phyloP scores from a whole-genome alignment of 2,329 filamentous ascomycete genomes.

The Curvularia spicifera region DNA sequence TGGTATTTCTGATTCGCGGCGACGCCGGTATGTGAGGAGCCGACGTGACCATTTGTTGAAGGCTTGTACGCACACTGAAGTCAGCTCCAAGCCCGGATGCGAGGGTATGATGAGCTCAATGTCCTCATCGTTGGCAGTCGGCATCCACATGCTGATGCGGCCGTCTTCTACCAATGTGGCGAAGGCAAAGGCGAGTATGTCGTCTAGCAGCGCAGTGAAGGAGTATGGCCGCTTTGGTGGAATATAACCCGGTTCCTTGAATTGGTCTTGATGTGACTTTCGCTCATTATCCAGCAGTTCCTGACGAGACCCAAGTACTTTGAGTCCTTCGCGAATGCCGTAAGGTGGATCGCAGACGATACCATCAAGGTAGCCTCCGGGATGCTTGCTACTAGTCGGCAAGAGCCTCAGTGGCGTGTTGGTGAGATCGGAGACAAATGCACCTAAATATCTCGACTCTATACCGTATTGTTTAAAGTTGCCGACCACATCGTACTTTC shows the following conservation, averaged over 20 bases:
- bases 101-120: constrained; percentile 77
- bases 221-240: constrained; percentile 92
- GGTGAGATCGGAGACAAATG: constrained; percentile 85
- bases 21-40: constrained; percentile 82
- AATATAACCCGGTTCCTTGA: constrained; percentile 64
- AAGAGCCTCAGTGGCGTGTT: constrained; percentile 72
- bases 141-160: constrained; percentile 95
- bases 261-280: constrained; percentile 36
- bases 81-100: constrained; percentile 75
- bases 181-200: constrained; percentile 83
- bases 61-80: constrained; percentile 79
- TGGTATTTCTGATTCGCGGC: constrained; percentile 64
- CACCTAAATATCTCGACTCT: constrained; percentile 70
- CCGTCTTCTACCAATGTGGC: constrained; percentile 78
- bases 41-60: constrained; percentile 95
- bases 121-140: constrained; percentile 69
- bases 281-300: constrained; percentile 32
- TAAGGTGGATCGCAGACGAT: constrained; percentile 97
- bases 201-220: constrained; percentile 86
- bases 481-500: constrained; percentile 60
- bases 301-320: constrained; percentile 81
- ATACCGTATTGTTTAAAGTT: constrained; percentile 89
- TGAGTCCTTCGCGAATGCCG: constrained; percentile 88
- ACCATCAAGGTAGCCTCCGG: constrained; percentile 72
- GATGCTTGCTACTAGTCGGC: constrained; percentile 11